Base-by-base conservation (phyloP, 306 rosid genomes). In the Argentina anserina region DNA sequence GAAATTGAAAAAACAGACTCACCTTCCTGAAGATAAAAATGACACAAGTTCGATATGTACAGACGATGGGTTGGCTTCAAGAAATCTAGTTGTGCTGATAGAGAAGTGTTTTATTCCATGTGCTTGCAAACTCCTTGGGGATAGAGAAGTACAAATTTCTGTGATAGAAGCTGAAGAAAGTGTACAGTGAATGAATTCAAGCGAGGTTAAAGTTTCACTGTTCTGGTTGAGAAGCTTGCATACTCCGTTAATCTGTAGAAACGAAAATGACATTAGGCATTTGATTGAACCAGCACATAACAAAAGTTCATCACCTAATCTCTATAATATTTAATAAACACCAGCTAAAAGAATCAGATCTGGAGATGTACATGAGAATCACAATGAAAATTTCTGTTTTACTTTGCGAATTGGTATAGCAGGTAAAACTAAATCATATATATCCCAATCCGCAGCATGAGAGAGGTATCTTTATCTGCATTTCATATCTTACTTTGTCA, bases 1-100 rank as follows among this genome's bases (percentile, higher is more conserved):
- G 39, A 28, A 7, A 55, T 53, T 71, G 64, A 55, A 80, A 36
- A 12, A 45, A n/a, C 46, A 43, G 52, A 47, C 50, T 47, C 82
- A 94, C 98, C 98, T 91, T 89, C 91, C 96, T 18, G 84, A 82
- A 37, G 96, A 87, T 69, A 94, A 70, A 87, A 94, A 86, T 17
- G 87, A 86, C 71, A 63, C 76, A 9, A 94, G 86, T 64, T 87
- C 97, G 23, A 33, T 49, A n/a, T 97, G 97, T 70, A 93, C 77
- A 68, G 83, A 81, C 79, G 34, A 77, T 50, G 76, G 74, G 59
- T 85, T 59, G 50, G 74, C 71, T 75, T 85, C 89, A 46, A 42
- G 81, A 82, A 87, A 85, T 61, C 43, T 79, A 25, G 94, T 82
- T 67, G 81, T 37, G 40, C 67, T 82, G 67, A 93, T 84, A 72